Conservation (phyloP, 495 filamentous ascomycete species). For the Neurospora sp. region DNA sequence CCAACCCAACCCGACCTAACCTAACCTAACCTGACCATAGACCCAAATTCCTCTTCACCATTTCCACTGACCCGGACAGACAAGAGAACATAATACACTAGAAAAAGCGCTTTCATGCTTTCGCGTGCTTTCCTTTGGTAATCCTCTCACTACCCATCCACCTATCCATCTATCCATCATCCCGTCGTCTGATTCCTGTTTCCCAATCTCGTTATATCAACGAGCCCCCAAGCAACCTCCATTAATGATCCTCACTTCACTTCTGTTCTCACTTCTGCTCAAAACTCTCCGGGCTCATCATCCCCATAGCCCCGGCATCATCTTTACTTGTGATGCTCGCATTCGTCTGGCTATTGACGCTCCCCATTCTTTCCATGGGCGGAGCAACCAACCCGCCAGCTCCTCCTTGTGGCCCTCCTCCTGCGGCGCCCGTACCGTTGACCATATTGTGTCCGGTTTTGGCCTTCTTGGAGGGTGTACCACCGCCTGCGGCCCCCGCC, state of each 20-base stretch:
- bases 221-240: neutral
- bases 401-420: neutral
- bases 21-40: neutral
- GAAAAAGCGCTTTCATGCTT: neutral
- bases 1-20: neutral
- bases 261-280: slow-evolving; percentile 24
- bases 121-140: neutral
- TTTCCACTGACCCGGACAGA: neutral
- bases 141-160: neutral
- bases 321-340: slow-evolving; percentile 46
- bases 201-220: neutral
- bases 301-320: slow-evolving; percentile 35
- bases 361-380: slow-evolving; percentile 39
- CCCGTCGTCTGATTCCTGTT: neutral
- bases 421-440: slow-evolving; percentile 4
- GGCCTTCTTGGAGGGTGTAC: slow-evolving; percentile 30
- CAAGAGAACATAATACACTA: neutral
- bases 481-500: slow-evolving; percentile 7
- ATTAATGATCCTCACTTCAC: neutral
- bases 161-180: neutral
- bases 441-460: slow-evolving; percentile 2
- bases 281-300: slow-evolving; percentile 61
- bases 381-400: slow-evolving; percentile 4
- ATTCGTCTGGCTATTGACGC: slow-evolving; percentile 41
- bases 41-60: neutral